Percentiles rank a stretch among this genome's conserved stretches.
These are phyloP conservation scores for Chenopodium suecicum DNA, from an alignment of 148 eudicot species.

Conservation along the genomic window DNA sequence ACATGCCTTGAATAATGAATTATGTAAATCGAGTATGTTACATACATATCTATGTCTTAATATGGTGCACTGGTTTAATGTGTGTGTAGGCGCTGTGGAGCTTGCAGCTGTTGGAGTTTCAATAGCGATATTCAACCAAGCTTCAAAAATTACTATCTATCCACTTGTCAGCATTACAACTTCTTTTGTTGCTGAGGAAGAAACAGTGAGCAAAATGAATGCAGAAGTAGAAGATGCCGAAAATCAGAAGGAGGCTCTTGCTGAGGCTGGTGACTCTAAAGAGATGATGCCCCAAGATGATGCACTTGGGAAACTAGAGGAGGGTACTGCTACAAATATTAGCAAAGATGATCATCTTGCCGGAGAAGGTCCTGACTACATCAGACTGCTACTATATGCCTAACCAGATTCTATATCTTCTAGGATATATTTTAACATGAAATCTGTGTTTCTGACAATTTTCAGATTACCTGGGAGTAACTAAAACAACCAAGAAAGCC, in stretches of 20 bases:
- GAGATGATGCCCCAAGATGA: constrained; percentile 28
- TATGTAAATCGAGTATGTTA: no score
- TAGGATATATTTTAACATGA: not conserved
- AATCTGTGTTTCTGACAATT: not conserved
- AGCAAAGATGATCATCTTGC: constrained; percentile 15
- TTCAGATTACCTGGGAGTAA: constrained; percentile 29
- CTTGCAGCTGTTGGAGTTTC: constrained; percentile 95
- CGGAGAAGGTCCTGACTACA: constrained; percentile 22
- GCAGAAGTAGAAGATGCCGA: not conserved
- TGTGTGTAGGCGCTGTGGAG: constrained; percentile 56
- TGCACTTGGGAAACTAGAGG: constrained; percentile 38
- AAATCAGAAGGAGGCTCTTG: not conserved
- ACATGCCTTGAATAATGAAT: no score
- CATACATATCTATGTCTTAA: no score
- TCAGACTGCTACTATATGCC: not conserved
- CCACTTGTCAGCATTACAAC: constrained; percentile 94
- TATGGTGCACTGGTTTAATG: not conserved
- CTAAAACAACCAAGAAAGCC: constrained; percentile 21
- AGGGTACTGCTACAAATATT: constrained; percentile 27
- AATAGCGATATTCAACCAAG: constrained; percentile 94
- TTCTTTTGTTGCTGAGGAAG: constrained; percentile 94
- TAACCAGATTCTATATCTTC: not conserved
- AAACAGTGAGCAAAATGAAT: constrained; percentile 36
- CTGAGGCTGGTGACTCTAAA: not conserved
- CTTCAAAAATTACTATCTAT: constrained; percentile 76